These are phyloP conservation scores for Clavulina sp. DNA, from an alignment of 768 basidiomycete genomes.

Conservation along the genomic window DNA sequence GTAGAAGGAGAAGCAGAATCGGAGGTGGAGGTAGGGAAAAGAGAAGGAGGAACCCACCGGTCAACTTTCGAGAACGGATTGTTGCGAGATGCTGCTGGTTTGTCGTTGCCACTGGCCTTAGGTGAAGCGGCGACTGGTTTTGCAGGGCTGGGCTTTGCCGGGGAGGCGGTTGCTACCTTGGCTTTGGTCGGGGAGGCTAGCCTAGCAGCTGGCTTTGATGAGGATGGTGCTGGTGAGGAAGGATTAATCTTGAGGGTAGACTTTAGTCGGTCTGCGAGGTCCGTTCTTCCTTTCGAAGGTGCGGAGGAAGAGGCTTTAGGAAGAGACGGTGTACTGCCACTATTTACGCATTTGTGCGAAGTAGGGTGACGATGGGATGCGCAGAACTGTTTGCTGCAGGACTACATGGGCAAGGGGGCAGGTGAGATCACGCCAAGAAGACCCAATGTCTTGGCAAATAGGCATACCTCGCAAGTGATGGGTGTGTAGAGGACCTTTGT, in stretches of 20 bases:
- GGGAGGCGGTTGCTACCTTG: constrained; percentile 4
- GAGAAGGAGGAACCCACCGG: constrained; percentile 38
- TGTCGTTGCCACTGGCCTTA: neutral
- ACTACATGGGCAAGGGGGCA: constrained; percentile 23
- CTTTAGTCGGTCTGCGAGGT: constrained; percentile 4
- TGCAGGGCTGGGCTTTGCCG: neutral
- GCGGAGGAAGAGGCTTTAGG: constrained; percentile 5
- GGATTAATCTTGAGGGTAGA: neutral
- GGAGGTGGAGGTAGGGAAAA: constrained; percentile 16
- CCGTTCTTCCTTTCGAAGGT: constrained; percentile 2
- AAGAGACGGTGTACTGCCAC: too few species aligned
- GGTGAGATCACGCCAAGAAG: neutral
- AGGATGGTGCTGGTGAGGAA: constrained; percentile 2
- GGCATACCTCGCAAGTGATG: constrained; percentile 54
- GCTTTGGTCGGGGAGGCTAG: too few species aligned
- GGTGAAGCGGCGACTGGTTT: neutral
- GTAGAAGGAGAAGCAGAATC: constrained; percentile 22
- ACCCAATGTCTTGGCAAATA: neutral
- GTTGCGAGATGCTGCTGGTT: constrained; percentile 3
- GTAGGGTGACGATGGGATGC: constrained; percentile 61
- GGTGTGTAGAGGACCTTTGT: constrained; percentile 58
- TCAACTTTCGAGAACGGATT: constrained; percentile 34
- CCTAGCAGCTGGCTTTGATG: constrained; percentile 1
- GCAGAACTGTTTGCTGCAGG: constrained; percentile 57
- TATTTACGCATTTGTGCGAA: constrained; percentile 30